Percentiles rank a stretch among this genome's conserved stretches.
phyloP scores from a whole-genome alignment of 225 moss, liverwort and hornwort genomes.

The Straminergon stramineum region DNA sequence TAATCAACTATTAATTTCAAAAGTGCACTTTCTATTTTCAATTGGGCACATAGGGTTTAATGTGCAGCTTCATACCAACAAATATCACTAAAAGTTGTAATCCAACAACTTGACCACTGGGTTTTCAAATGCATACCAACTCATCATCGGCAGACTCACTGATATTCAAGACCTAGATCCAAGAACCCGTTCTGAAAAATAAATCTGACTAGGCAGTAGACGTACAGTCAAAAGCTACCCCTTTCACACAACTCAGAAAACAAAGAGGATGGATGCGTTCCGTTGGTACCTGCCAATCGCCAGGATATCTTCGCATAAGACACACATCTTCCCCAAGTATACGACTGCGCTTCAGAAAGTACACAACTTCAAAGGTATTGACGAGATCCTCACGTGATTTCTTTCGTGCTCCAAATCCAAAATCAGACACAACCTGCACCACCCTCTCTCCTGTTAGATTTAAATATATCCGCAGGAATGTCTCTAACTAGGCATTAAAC shows the following conservation, averaged over 20 bases:
- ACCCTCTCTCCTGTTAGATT: background rate
- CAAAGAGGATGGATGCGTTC: background rate
- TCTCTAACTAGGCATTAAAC: background rate
- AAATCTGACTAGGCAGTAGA: background rate
- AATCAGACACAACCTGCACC: slow-evolving; percentile 73
- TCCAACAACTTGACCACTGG: background rate
- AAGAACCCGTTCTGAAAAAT: background rate
- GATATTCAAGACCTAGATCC: background rate
- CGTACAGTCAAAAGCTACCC: background rate
- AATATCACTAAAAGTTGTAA: background rate
- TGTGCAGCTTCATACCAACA: background rate
- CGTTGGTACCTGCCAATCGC: slow-evolving; percentile 75
- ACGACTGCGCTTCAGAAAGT: slow-evolving; percentile 71
- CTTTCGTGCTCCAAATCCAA: slow-evolving; percentile 72
- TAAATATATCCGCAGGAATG: background rate
- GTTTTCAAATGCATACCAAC: background rate
- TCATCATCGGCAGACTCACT: background rate
- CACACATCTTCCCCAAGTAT: slow-evolving; percentile 83
- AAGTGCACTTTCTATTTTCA: background rate
- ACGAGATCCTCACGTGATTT: slow-evolving; percentile 65
- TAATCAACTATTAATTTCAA: background rate
- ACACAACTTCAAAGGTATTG: slow-evolving; percentile 63
- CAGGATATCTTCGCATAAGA: slow-evolving; percentile 72
- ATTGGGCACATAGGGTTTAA: background rate
- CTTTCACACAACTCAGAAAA: background rate